Conservation (phyloP, 2,329 filamentous ascomycete genomes). For the Helicocarpus griseus region DNA sequence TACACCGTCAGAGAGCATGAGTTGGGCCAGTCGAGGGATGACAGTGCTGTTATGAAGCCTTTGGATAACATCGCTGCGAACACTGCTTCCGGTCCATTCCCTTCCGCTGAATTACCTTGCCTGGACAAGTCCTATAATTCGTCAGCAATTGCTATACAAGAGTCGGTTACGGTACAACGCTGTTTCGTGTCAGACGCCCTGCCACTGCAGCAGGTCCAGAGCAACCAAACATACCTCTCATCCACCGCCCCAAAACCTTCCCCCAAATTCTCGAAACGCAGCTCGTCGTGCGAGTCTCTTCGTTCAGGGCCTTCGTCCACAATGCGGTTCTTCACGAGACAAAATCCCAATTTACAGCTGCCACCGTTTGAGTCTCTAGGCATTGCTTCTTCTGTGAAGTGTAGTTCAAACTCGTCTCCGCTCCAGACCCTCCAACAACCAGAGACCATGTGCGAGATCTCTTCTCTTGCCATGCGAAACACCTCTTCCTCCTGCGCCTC, state of each 20-base stretch:
- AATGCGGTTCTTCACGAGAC: conserved; percentile 28
- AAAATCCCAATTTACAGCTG: conserved; percentile 36
- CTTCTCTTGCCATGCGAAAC: neutral
- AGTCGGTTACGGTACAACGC: neutral
- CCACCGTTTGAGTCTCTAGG: conserved; percentile 46
- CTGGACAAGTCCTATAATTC: neutral
- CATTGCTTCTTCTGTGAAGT: conserved; percentile 33
- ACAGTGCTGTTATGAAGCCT: neutral
- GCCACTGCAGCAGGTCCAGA: neutral
- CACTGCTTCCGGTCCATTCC: neutral
- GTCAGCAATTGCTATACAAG: neutral
- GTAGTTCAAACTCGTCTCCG: neutral
- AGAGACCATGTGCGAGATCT: neutral
- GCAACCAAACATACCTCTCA: neutral
- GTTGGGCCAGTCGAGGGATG: neutral
- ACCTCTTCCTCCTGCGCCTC: neutral
- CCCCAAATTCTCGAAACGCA: conserved; percentile 8
- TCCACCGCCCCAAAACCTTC: neutral
- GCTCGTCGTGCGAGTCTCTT: conserved; percentile 7
- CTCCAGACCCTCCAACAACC: neutral
- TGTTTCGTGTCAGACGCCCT: neutral
- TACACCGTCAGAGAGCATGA: neutral
- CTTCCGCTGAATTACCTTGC: neutral
- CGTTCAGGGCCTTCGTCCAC: conserved; percentile 24
- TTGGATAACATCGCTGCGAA: neutral